A percentile compares a stretch with the other conserved stretches of the same genome.
These are phyloP conservation scores for Pestalotiopsis sp. DNA, from an alignment of 2,329 filamentous ascomycete species.

Conservation along the genomic window DNA sequence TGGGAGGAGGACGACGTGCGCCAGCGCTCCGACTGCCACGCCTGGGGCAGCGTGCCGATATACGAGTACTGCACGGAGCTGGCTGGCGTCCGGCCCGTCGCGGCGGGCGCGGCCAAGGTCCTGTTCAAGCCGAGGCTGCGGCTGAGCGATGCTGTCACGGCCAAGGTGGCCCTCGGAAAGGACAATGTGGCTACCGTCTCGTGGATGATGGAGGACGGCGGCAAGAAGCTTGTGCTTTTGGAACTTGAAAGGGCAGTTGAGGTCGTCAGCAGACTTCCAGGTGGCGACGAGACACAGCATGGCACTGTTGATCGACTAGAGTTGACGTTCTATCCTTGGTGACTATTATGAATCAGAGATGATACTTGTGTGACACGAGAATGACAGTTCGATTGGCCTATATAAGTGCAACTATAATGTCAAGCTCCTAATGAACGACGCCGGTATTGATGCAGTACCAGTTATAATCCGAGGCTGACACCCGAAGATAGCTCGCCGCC, in stretches of 20 bases:
- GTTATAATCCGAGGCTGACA: background rate
- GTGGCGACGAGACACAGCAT: background rate
- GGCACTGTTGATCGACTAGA: conserved; percentile 1
- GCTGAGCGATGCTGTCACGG: background rate
- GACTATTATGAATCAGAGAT: background rate
- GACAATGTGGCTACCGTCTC: background rate
- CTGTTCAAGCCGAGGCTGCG: conserved; percentile 17
- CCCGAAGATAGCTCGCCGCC: too few species aligned
- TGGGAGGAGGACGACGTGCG: conserved; percentile 24
- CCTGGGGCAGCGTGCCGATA: conserved; percentile 23
- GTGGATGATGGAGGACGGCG: background rate
- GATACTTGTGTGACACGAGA: background rate
- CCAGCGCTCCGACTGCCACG: conserved; percentile 25
- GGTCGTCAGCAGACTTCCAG: background rate
- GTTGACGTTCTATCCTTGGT: background rate
- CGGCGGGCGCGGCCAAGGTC: conserved; percentile 18
- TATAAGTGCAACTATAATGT: background rate
- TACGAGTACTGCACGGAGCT: conserved; percentile 25
- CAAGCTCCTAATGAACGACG: background rate
- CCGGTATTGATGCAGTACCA: background rate
- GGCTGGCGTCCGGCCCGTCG: conserved; percentile 17
- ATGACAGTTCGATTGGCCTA: background rate
- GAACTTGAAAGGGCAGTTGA: conserved; percentile 5
- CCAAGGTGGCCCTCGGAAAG: conserved; percentile 3
- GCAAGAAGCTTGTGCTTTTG: conserved; percentile 2